phyloP scores from a whole-genome alignment of 495 filamentous ascomycete species.

The Penicillium longicatenatum region DNA sequence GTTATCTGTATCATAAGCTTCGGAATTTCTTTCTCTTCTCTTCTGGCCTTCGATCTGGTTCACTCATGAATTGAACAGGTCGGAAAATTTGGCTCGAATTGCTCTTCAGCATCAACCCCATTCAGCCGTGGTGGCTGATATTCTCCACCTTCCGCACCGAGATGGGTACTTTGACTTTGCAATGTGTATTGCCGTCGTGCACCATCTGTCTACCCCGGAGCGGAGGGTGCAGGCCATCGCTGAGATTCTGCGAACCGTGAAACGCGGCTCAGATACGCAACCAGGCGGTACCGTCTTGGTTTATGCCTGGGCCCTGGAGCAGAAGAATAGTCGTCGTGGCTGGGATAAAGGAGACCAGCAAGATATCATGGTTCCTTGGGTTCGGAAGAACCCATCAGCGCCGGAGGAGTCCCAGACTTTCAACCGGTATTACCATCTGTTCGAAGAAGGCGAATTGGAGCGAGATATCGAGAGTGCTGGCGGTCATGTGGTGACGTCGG shows the following conservation, averaged over 20 bases:
- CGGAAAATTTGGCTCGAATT: slow-evolving; percentile 72
- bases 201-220: slow-evolving; percentile 85
- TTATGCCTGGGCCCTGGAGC: slow-evolving; percentile 97
- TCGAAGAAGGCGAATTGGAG: slow-evolving; percentile 83
- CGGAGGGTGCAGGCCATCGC: slow-evolving; percentile 74
- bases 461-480: slow-evolving; percentile 74
- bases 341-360: slow-evolving; percentile 88
- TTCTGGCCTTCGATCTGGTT: slow-evolving; percentile 1
- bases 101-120: slow-evolving; percentile 65
- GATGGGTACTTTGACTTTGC: slow-evolving; percentile 79
- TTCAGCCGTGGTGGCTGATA: slow-evolving; percentile 71
- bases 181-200: slow-evolving; percentile 91
- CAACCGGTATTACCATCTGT: slow-evolving; percentile 94
- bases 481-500: slow-evolving; percentile 73
- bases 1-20: slow-evolving; percentile 1
- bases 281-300: slow-evolving; percentile 69
- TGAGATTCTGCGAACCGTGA: slow-evolving; percentile 70
- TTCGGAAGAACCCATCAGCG: slow-evolving; percentile 53
- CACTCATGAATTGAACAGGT: slow-evolving; percentile 46
- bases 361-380: slow-evolving; percentile 97
- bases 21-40: slow-evolving; percentile 5
- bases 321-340: slow-evolving; percentile 82
- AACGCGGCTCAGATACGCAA: slow-evolving; percentile 30
- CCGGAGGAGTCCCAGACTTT: slow-evolving; percentile 50
- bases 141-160: slow-evolving; percentile 68